phyloP scores from a whole-genome alignment of 768 basidiomycete genomes.

The Boletus pseudopeckii region DNA sequence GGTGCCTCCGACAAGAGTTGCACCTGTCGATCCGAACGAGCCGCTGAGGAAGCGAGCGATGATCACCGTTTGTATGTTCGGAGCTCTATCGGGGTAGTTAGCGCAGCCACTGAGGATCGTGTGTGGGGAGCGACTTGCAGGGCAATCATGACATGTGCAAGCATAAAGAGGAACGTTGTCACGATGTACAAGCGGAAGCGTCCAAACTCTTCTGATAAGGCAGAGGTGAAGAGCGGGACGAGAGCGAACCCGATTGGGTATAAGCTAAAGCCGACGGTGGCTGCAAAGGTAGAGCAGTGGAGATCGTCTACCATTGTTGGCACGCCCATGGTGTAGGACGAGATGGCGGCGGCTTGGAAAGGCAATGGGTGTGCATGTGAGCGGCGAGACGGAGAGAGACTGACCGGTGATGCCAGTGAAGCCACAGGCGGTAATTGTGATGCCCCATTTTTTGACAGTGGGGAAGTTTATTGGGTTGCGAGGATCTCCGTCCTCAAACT shows the following conservation, averaged over 20 bases:
- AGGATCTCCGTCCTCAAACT: slow-evolving; percentile 37
- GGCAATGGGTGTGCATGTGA: neutral
- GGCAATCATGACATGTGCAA: slow-evolving; percentile 45
- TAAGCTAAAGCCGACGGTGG: slow-evolving; percentile 47
- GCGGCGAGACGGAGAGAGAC: neutral
- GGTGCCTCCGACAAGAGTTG: slow-evolving; percentile 74
- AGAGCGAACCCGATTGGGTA: slow-evolving; percentile 62
- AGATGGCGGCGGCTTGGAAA: slow-evolving; percentile 43
- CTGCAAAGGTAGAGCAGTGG: slow-evolving; percentile 43
- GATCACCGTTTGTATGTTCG: slow-evolving; percentile 59
- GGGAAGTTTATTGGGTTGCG: slow-evolving; percentile 42
- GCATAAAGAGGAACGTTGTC: slow-evolving; percentile 46
- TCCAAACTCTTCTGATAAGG: slow-evolving; percentile 73
- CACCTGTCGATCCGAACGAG: slow-evolving; percentile 63
- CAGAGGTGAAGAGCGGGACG: slow-evolving; percentile 61
- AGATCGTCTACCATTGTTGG: slow-evolving; percentile 51
- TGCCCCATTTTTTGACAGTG: slow-evolving; percentile 39
- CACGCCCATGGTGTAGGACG: slow-evolving; percentile 55
- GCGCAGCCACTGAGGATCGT: neutral
- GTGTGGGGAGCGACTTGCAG: slow-evolving; percentile 17
- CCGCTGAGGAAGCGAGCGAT: slow-evolving; percentile 64
- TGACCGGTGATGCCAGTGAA: slow-evolving; percentile 33
- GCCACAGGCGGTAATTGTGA: slow-evolving; percentile 34
- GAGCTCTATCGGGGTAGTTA: slow-evolving; percentile 27
- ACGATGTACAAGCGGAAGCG: slow-evolving; percentile 56